Base-by-base conservation (phyloP, 495 filamentous ascomycete genomes). In the Achaetomiella virescens region DNA sequence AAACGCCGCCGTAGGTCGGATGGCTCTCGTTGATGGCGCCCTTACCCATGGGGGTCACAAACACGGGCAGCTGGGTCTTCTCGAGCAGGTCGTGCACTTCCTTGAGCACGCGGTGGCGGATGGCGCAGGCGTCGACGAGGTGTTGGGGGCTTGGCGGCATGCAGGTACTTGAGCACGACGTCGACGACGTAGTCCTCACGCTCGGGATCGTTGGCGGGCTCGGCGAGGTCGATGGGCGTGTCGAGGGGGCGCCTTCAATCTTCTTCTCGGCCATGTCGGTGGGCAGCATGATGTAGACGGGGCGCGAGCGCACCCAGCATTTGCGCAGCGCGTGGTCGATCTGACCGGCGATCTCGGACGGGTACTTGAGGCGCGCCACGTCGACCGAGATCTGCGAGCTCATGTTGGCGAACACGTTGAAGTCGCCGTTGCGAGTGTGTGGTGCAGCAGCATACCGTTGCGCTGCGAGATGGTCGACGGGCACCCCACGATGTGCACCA, bases 361-460 rank as follows among this genome's bases (percentile, higher is more conserved):
- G 80, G 37, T 91, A 79, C 52, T 82, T 84, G 44, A 97, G 76
- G 27, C 81, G 81, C 10, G 84, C 83, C 31, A 83, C 74, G 29
- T 82, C 79, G 66, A 84, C 88, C 6, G 89, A 86, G 58, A 96
- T 84, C 21, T 80, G 71, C 14, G 73, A 72, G 65, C 76, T 86
- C 86, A 97, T 96, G 57, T 84, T 78, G 58, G 81, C 75, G 64
- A 93, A 96, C n/a, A 88, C 88, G 53, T 87, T 82, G 70, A 88
- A 93, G 66, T 93, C 86, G 27, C 91, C 91, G 64, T 96, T 93
- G 90, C 91, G 14, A 97, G 84, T 1, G 91, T 95, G 70, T 97
- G 92, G 67, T 97, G 92, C 12, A 97, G 77, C n/a, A 95, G 74
- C 66, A 84, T 76, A 60, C 81, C 81, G 57, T 79, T 72, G 47